Evolutionary conservation across 495 filamentous ascomycete genomes (phyloP).

Genomic region (Extremus antarcticus): DNA sequence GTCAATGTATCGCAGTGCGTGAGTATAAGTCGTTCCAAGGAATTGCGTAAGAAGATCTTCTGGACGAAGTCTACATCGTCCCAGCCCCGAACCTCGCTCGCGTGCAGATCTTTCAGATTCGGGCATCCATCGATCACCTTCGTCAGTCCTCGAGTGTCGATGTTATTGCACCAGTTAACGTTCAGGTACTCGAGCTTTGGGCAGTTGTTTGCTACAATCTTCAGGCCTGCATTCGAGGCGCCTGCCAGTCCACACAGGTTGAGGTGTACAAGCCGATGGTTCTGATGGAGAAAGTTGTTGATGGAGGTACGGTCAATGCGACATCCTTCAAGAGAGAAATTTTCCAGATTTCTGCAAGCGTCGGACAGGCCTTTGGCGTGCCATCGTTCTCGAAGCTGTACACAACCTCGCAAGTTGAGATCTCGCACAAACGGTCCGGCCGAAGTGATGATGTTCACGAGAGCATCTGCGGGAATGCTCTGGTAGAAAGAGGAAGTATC

Average conservation of each 20-base stretch:
- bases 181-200: conserved; percentile 72
- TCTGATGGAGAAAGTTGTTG: conserved; percentile 68
- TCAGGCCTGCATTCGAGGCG: conserved; percentile 77
- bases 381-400: conserved; percentile 71
- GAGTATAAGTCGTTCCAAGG: conserved; percentile 66
- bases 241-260: conserved; percentile 72
- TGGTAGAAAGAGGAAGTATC: conserved; percentile 81
- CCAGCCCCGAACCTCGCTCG: conserved; percentile 73
- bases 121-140: conserved; percentile 61
- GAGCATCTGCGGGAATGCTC: conserved; percentile 68
- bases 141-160: conserved; percentile 72
- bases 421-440: conserved; percentile 85
- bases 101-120: conserved; percentile 66
- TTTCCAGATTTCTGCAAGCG: conserved; percentile 74
- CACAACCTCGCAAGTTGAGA: conserved; percentile 71
- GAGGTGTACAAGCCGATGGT: conserved; percentile 64
- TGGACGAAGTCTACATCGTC: conserved; percentile 56
- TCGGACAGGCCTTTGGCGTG: conserved; percentile 62
- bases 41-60: conserved; percentile 68
- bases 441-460: conserved; percentile 73
- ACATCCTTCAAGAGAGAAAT: conserved; percentile 80
- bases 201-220: conserved; percentile 75
- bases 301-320: conserved; percentile 69
- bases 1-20: conserved; percentile 64
- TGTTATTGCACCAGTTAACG: conserved; percentile 79